These are phyloP conservation scores for Pelargonium fulgidum DNA, from an alignment of 441 rosid genomes.

Conservation along the genomic window DNA sequence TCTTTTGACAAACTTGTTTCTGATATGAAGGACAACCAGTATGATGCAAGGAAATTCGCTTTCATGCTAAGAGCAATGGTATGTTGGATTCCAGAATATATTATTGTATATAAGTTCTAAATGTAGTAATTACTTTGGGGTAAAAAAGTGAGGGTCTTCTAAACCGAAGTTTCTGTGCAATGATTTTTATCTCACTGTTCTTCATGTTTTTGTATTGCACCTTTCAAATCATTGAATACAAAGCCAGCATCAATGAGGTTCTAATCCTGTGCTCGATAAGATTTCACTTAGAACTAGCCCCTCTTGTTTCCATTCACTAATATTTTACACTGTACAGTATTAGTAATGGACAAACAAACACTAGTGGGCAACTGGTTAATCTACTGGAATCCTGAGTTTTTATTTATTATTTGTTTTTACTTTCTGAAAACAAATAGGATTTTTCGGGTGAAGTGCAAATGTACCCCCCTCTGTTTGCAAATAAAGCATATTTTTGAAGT, in stretches of 20 bases:
- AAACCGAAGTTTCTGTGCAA: not conserved
- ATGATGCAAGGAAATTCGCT: conserved; percentile 84
- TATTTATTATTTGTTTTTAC: no score
- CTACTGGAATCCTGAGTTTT: no score
- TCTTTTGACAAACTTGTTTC: conserved; percentile 75
- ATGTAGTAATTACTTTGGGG: not conserved
- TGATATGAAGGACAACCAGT: conserved; percentile 70
- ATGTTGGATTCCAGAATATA: conserved; percentile 18
- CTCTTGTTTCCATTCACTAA: not conserved
- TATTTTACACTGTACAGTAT: not conserved
- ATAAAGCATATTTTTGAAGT: no score
- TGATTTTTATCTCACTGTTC: not conserved
- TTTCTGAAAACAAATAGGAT: no score
- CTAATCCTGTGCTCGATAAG: not conserved
- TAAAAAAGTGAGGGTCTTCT: not conserved
- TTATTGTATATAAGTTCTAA: not conserved
- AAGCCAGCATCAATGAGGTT: not conserved
- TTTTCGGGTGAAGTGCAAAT: no score
- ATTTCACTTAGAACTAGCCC: not conserved
- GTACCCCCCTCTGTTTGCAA: no score
- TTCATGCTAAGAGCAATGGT: conserved; percentile 87
- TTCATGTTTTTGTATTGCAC: not conserved
- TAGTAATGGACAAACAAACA: no score
- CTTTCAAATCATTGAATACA: not conserved
- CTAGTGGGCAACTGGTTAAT: no score